Percentiles rank a stretch among this genome's conserved stretches.
phyloP scores from a whole-genome alignment of 2,329 filamentous ascomycete genomes.

The Acephala macrosclerotiorum region DNA sequence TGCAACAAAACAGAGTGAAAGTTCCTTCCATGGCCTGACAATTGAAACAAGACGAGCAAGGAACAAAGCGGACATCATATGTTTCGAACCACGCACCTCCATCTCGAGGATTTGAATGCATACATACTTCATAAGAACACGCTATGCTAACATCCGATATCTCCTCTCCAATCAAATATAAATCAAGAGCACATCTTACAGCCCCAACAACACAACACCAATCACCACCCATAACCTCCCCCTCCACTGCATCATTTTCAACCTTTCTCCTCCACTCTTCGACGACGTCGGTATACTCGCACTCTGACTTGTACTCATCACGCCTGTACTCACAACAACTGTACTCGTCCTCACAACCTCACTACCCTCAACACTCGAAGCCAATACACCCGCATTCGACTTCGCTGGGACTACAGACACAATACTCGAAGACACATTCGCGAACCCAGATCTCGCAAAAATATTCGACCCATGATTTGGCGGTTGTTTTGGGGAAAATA shows the following conservation, averaged over 20 bases:
- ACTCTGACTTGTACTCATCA: background rate
- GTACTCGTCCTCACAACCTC: background rate
- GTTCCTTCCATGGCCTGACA: conserved; percentile 17
- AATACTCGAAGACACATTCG: background rate
- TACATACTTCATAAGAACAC: too few species aligned
- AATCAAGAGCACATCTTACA: background rate
- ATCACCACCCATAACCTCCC: background rate
- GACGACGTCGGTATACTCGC: background rate
- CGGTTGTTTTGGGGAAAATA: background rate
- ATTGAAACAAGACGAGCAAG: too few species aligned
- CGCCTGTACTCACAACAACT: background rate
- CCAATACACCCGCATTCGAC: background rate
- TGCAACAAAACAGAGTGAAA: too few species aligned
- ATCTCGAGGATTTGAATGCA: too few species aligned
- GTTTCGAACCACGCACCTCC: too few species aligned
- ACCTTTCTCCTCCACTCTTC: background rate
- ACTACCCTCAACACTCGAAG: background rate
- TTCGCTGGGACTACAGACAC: background rate
- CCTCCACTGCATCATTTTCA: background rate
- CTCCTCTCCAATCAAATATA: background rate
- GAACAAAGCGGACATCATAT: too few species aligned
- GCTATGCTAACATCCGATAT: background rate
- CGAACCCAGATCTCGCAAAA: background rate
- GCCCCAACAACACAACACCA: background rate
- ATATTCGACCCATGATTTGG: background rate